Evolutionary conservation across 352 stramenopile genomes (phyloP).

Genomic region (Phytopythium montanum): DNA sequence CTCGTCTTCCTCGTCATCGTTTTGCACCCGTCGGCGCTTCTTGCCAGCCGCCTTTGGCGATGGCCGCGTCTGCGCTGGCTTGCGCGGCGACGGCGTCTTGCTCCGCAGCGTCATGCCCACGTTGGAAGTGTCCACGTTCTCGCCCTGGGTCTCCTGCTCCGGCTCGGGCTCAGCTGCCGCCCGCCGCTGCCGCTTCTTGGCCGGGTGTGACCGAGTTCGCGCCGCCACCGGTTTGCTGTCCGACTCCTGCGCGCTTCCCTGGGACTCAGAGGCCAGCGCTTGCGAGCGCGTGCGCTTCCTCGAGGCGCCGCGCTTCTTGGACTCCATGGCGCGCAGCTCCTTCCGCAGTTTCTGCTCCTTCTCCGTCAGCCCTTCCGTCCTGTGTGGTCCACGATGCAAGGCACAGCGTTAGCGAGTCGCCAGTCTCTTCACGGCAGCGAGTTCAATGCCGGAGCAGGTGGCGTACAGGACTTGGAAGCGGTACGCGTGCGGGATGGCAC

Average conservation of each 20-base stretch:
- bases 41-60: constrained; percentile 13
- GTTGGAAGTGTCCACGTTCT: constrained; percentile 5
- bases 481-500: constrained; percentile 24
- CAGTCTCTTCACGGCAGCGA: not conserved
- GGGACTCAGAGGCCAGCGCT: constrained; percentile 12
- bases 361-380: constrained; percentile 21
- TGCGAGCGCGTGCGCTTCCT: constrained; percentile 20
- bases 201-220: constrained; percentile 3
- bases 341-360: constrained; percentile 18
- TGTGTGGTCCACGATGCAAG: not conserved
- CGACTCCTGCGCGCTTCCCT: constrained; percentile 11
- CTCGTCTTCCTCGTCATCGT: constrained; percentile 6
- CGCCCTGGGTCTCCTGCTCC: not conserved
- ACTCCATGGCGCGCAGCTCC: constrained; percentile 17
- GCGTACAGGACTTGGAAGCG: constrained; percentile 64
- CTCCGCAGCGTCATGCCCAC: not conserved
- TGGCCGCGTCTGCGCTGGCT: not conserved
- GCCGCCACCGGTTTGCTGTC: constrained; percentile 3
- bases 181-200: constrained; percentile 2
- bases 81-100: not conserved
- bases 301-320: constrained; percentile 8
- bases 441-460: not conserved
- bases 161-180: not conserved
- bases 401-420: not conserved
- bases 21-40: constrained; percentile 4